Conservation (phyloP, 257 asterid genomes). For the Fraxinus americana region DNA sequence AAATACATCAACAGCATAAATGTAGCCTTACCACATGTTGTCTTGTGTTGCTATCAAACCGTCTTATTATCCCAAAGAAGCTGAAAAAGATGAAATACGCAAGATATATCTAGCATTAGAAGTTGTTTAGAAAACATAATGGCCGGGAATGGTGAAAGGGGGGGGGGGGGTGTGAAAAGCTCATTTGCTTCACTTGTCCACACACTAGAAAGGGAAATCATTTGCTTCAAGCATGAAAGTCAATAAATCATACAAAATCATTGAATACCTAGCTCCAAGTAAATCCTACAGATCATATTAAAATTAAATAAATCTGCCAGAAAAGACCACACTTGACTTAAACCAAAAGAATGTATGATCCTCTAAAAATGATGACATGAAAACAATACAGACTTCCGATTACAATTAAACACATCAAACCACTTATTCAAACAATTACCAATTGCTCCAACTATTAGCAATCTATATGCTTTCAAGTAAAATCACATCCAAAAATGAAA, state of each 20-base stretch:
- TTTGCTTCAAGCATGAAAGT: not conserved
- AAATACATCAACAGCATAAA: conserved; percentile 17
- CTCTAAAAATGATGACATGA: not conserved
- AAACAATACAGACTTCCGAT: not conserved
- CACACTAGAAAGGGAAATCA: not conserved
- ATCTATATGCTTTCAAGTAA: conserved; percentile 11
- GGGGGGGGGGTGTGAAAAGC: not conserved
- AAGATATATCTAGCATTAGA: conserved; percentile 23
- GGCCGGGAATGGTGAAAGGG: not conserved
- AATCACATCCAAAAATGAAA: not conserved
- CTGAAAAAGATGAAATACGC: conserved; percentile 38
- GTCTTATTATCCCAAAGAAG: conserved; percentile 70
- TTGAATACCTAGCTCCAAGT: not conserved
- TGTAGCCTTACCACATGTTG: conserved; percentile 74
- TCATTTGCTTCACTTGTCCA: not conserved
- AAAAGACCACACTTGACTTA: not conserved
- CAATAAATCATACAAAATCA: too few relatives aligned
- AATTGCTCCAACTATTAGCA: not conserved
- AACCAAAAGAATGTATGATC: not conserved
- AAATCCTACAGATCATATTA: too few relatives aligned
- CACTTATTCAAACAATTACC: not conserved
- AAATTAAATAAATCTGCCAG: not conserved
- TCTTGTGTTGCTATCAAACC: conserved; percentile 57
- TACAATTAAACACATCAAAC: not conserved
- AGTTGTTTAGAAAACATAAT: not conserved